Base-by-base conservation (phyloP, 176 grass and related monocot species). In the Juncus inflexus region DNA sequence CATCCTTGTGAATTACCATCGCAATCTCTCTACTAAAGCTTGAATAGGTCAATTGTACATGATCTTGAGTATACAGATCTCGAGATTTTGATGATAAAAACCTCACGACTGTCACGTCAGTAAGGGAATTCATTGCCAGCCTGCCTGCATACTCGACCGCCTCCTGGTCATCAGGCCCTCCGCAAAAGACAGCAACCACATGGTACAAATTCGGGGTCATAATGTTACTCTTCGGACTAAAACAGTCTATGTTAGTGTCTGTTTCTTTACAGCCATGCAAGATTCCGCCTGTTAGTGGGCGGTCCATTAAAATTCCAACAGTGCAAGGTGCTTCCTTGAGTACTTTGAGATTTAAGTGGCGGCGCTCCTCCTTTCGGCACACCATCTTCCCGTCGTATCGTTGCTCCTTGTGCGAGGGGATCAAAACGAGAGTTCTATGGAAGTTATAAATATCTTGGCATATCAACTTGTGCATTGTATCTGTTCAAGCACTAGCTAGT, bases 321-420 rank as follows among this genome's bases (percentile, higher is more conserved):
- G 90, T 83, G 80, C 90, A 95, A 0, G 83, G 83, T 47, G 79
- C 43, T 39, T 70, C 50, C 3, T 80, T 16, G 13, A 95, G 35
- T 41, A 95, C 15, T 36, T 76, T 69, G 3, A 64, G 60, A 73
- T 95, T 95, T 3, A 89, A 15, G 13, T 52, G 59, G 4, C 69
- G 70, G 3, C 76, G 60, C 2, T 68, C 86, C 9, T 89, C 70
- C 6, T n/a, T 67, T 1, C 77, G 73, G 61, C 73, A 80, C 39
- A 86, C 77, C 90, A 89, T 81, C 45, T 72, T 78, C 7, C 82
- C 67, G 65, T 90, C 90, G 35, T 85, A 83, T 1, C 86, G 75
- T 76, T 83, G 79, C 73, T 95, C 82, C 74, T 67, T 86, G 57
- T 86, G 90, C 69, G 83, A 89, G 0, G 86, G 86, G 15, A 95